A percentile compares a stretch with the other conserved stretches of the same genome.
Evolutionary conservation across 176 grass and related monocot genomes (phyloP).

Genomic region (Areca catechu): DNA sequence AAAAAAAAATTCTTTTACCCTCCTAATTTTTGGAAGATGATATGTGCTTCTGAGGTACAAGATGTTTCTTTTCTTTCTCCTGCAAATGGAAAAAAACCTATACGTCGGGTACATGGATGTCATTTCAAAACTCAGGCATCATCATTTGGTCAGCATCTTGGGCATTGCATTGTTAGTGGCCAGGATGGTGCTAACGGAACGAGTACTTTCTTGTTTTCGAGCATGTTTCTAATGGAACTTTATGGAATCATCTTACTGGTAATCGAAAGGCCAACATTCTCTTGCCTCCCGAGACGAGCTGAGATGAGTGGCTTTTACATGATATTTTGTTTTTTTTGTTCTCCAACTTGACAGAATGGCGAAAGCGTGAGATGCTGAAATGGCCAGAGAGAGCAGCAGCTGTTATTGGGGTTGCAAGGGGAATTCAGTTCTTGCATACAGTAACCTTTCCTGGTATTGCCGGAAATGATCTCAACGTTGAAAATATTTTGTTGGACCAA

Average conservation of each 20-base stretch:
- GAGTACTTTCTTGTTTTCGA: constrained; percentile 65
- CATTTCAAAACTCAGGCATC: constrained; percentile 69
- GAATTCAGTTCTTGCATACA: constrained; percentile 84
- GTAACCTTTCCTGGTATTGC: constrained; percentile 74
- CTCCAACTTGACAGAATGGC: constrained; percentile 33
- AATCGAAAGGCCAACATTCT: constrained; percentile 3
- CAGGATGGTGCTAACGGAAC: constrained; percentile 39
- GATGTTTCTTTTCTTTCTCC: too few relatives aligned
- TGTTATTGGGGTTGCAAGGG: constrained; percentile 59
- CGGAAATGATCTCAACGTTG: constrained; percentile 77
- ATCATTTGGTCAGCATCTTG: constrained; percentile 66
- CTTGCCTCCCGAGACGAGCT: not conserved
- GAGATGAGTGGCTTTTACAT: not conserved
- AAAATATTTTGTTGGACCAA: constrained; percentile 68
- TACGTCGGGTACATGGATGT: constrained; percentile 81
- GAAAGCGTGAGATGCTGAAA: constrained; percentile 46
- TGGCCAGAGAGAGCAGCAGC: constrained; percentile 71
- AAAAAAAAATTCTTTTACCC: too few relatives aligned
- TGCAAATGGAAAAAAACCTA: too few relatives aligned
- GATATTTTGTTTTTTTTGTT: not conserved
- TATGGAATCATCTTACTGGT: constrained; percentile 69
- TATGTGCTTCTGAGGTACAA: too few relatives aligned
- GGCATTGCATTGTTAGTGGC: constrained; percentile 63
- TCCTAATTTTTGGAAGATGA: too few relatives aligned
- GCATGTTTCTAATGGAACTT: constrained; percentile 60